Base-by-base conservation (phyloP, 2,329 filamentous ascomycete species). In the Sporothrix luriei region DNA sequence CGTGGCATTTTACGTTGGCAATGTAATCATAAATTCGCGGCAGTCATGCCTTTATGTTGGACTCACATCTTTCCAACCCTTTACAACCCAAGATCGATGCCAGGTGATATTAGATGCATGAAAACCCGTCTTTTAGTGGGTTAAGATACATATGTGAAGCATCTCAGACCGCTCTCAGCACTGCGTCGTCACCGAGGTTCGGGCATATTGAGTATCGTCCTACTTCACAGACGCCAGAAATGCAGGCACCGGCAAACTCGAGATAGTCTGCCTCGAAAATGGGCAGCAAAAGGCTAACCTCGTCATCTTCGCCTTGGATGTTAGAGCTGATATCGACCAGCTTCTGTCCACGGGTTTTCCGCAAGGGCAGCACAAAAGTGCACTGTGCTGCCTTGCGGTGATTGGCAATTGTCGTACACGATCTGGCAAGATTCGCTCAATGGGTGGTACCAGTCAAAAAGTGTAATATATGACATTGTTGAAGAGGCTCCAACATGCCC, bases 341-440 rank as follows among this genome's bases (percentile, higher is more conserved):
- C 10, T 10, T 10, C 38, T 4, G 5, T 40, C 38, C 38, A 4
- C 4, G 38, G 38, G 5, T 40, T 4, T 40, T 10, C 38, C 10
- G 38, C 38, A 4, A 55, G 29, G 64, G 49, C 14, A 66, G 64
- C 29, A 55, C 26, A 29, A n/a, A n/a, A n/a, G 64, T 49, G 46
- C 55, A 16, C 49, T 55, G 64, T 19, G 13, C 64, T 9, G 64
- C 64, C 51, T 66, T 16, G 29, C 29, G 29, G 49, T 14, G 64
- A 10, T 1, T 3, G 64, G 43, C 11, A 66, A 66, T 55, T n/a
- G 14, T 66, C 64, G 49, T 66, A 66, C 6, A 55, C 33, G 24
- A 66, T 55, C 19, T 43, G 24, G 64, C 48, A 51, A n/a, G 3
- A 2, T n/a, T 46, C 48, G 40, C 64, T 49, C 48, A n/a, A n/a